Base-by-base conservation (phyloP, 306 rosid species). In the Fragaria ananassa region DNA sequence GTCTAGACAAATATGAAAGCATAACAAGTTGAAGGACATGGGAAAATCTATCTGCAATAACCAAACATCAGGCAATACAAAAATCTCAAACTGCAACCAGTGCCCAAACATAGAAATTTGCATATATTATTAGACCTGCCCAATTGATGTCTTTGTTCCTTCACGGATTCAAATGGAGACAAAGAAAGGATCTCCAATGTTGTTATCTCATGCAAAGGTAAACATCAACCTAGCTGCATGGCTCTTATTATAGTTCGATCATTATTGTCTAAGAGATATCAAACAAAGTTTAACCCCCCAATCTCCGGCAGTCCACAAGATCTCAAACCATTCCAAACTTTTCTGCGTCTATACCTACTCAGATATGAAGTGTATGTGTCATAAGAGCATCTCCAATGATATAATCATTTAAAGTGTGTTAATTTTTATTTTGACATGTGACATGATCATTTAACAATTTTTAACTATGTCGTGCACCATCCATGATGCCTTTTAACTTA, bases 291-390 rank as follows among this genome's bases (percentile, higher is more conserved):
- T 56, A 39, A 13, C 67, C 51, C 67, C 66, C 76, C 53, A 23
- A 56, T 39, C 67, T 72, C 76, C 67, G 67, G 76, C 76, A 56
- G 67, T 72, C 67, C 76, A 56, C 76, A 37, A 72, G 76, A 72
- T 56, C 51, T 23, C 64, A 39, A 72, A 56, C 67, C 65, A 23
- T 17, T 39, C 53, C 61, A 29, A 27, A 27, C 29, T 27, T 1
- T 27, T 27, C 29, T 27, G 29, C 1, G 29, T 27, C 29, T 27
- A 27, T 27, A 1, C 67, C 62, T 21, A 61, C 67, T 61, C 35
- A 27, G 6, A 23, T 3, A 25, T 58, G 35, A 4, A 25, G 17
- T 58, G 64, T 58, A 3, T 58, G 35, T 25, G 11, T 35, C 64
- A 23, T 25, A 12, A 0, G 1, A 27, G 29, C 29, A 1, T 27